Evolutionary conservation across 805 yeast genomes (phyloP).

Genomic region (Blastobotrys peoriensis): DNA sequence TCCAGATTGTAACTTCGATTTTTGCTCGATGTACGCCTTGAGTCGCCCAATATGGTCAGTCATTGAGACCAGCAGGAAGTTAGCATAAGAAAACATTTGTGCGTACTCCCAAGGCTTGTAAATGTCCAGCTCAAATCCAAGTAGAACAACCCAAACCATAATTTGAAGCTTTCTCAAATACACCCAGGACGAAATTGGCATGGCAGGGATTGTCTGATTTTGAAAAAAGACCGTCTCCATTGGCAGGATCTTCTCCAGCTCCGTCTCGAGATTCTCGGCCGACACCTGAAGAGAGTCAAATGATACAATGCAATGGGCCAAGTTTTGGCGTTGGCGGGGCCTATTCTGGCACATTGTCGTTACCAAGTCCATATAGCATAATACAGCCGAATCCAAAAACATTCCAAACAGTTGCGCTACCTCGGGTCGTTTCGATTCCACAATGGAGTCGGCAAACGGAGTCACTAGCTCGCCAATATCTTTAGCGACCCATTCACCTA

Average conservation of each 20-base stretch:
- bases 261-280: conserved; percentile 58
- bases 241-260: conserved; percentile 24
- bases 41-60: conserved; percentile 42
- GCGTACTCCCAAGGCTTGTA: conserved; percentile 66
- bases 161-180: conserved; percentile 57
- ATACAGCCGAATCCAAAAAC: conserved; percentile 27
- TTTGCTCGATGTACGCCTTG: conserved; percentile 23
- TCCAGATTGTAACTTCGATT: neutral
- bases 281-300: conserved; percentile 83
- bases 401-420: conserved; percentile 25
- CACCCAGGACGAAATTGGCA: conserved; percentile 68
- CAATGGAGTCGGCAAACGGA: conserved; percentile 27
- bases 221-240: conserved; percentile 7
- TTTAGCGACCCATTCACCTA: conserved; percentile 25
- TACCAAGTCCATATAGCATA: conserved; percentile 44
- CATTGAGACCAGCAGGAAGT: conserved; percentile 39
- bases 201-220: conserved; percentile 32
- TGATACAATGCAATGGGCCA: conserved; percentile 45
- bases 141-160: conserved; percentile 67
- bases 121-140: conserved; percentile 70
- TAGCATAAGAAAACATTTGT: conserved; percentile 62
- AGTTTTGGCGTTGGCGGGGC: conserved; percentile 74
- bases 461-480: conserved; percentile 43
- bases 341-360: conserved; percentile 57
- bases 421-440: conserved; percentile 25